Evolutionary conservation across 2,329 filamentous ascomycete species (phyloP), one percentile per base, ranked within the genome.

Genomic region (Hymenotorrendiella dingleyae): DNA sequence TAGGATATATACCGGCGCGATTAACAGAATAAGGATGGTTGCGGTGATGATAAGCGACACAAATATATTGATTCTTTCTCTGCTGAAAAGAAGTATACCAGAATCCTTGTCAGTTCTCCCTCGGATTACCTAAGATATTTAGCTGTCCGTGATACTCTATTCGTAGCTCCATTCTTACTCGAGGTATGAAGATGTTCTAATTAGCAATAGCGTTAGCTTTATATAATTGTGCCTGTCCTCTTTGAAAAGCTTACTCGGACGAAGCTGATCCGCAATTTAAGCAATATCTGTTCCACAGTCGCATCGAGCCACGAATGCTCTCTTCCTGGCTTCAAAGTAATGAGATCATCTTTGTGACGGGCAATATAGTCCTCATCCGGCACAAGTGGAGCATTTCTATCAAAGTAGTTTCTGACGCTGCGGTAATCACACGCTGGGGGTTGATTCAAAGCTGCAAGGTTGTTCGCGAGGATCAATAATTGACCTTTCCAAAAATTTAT

Each of bases 221-320:
- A 27, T 14, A 14, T 10, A 22, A 14, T 30, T 30, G 11, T 30
- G n/a, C 3, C 9, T 5, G n/a, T n/a, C 28, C 10, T 4, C 28
- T 12, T 30, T 14, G n/a, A 30, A 14, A 8, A 30, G 17, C 9
- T 8, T 14, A 3, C 4, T 36, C 17, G n/a, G n/a, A 19, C n/a
- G 7, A 53, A 19, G 17, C 20, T 38, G 29, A 48, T 44, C 12
- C 40, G 24, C 11, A 46, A 43, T 3, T 29, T 42, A 14, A 50
- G 45, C 11, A 60, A 34, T 8, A 55, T 29, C 2, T 36, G 48
- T 38, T 67, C 64, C 6, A 68, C 53, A 0, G 41, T 28, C 5
- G 47, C 48, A 43, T 68, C 66, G 1, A 69, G 56, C 63, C 63
- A 67, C 3, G 64, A 62, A 44, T 62, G 55, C 32, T 67, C 64